phyloP scores from a whole-genome alignment of 371 early-diverging fungal genomes.

The Saksenaea oblongispora region DNA sequence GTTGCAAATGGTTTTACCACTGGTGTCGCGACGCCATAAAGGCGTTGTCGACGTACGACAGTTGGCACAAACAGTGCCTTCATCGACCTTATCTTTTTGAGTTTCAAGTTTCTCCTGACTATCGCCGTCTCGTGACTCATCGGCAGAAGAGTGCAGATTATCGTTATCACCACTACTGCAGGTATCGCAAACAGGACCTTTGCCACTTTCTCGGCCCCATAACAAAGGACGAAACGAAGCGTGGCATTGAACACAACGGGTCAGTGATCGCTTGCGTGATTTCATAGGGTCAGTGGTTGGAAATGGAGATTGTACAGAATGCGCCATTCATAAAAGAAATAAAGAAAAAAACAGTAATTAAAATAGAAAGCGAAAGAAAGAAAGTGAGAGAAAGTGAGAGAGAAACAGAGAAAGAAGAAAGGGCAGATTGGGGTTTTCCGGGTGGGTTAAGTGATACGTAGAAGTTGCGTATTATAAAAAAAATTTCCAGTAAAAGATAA shows the following conservation, averaged over 20 bases:
- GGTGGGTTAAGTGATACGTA: slow-evolving; percentile 1
- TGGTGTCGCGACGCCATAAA: slow-evolving; percentile 75
- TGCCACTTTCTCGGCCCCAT: slow-evolving; percentile 44
- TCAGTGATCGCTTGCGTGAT: slow-evolving; percentile 32
- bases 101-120: slow-evolving; percentile 9
- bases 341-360: not conserved
- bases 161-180: slow-evolving; percentile 22
- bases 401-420: not conserved
- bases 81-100: slow-evolving; percentile 10
- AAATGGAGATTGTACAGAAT: slow-evolving; percentile 10
- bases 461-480: slow-evolving; percentile 5
- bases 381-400: not conserved
- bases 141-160: slow-evolving; percentile 7
- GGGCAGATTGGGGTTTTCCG: not conserved
- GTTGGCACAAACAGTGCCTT: slow-evolving; percentile 62
- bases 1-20: slow-evolving; percentile 74
- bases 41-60: slow-evolving; percentile 80
- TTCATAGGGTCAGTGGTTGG: slow-evolving; percentile 16
- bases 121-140: slow-evolving; percentile 4
- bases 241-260: slow-evolving; percentile 42
- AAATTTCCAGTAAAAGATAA: slow-evolving; percentile 7
- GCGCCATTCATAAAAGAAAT: slow-evolving; percentile 15
- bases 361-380: not conserved
- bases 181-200: slow-evolving; percentile 42
- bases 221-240: slow-evolving; percentile 32